These are phyloP conservation scores for Solanum gandarillasii DNA, from an alignment of 257 asterid genomes.

Conservation along the genomic window DNA sequence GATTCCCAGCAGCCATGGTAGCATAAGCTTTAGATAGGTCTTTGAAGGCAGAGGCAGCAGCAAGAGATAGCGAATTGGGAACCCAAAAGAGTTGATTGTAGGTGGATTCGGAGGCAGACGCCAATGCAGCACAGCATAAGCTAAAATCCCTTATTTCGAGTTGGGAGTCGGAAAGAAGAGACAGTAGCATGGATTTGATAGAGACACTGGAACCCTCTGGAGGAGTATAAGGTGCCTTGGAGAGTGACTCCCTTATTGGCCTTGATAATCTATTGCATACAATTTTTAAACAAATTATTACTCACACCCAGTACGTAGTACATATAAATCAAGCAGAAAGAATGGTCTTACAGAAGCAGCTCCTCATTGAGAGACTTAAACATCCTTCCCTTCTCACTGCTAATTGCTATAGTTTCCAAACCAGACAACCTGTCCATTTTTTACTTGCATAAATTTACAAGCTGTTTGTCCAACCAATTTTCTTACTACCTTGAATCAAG, in stretches of 20 bases:
- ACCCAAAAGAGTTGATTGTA: conserved; percentile 63
- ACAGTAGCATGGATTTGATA: conserved; percentile 51
- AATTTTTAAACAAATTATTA: not conserved
- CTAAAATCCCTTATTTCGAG: conserved; percentile 34
- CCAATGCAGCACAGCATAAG: conserved; percentile 66
- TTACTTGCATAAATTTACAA: not conserved
- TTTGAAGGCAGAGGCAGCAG: conserved; percentile 38
- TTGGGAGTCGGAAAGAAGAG: conserved; percentile 22
- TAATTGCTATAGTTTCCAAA: not conserved
- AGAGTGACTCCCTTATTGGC: conserved; percentile 29
- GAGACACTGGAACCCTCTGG: conserved; percentile 45
- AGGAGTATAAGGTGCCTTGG: conserved; percentile 40
- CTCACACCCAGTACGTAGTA: not conserved
- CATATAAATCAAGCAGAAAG: not conserved
- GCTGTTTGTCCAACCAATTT: not conserved
- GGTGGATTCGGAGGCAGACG: conserved; percentile 49
- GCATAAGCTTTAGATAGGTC: conserved; percentile 34
- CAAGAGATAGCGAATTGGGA: conserved; percentile 34
- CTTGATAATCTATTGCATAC: conserved; percentile 31
- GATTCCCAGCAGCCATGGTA: conserved; percentile 10
- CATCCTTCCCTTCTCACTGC: not conserved
- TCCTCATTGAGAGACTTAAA: not conserved
- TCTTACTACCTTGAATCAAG: not conserved
- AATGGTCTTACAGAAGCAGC: not conserved
- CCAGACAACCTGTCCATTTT: not conserved